A percentile compares a stretch with the other conserved stretches of the same genome.
Evolutionary conservation across 2,329 filamentous ascomycete species (phyloP).

Genomic region (Cercospora beticola): DNA sequence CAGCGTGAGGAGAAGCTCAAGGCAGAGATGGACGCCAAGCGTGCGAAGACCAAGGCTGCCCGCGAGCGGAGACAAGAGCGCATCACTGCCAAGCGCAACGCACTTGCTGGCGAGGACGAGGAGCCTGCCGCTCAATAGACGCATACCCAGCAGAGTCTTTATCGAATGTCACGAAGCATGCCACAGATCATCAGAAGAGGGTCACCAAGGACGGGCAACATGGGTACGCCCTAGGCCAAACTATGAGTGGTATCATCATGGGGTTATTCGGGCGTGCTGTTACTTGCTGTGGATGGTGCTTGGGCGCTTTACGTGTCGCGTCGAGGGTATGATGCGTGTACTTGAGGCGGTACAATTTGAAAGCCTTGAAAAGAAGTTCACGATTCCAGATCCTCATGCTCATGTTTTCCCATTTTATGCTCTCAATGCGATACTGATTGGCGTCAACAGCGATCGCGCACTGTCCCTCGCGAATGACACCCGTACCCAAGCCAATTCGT

Average conservation of each 20-base stretch:
- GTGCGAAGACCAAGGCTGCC: slow-evolving; percentile 99
- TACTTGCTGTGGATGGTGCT: slow-evolving; percentile 26
- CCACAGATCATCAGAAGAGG: slow-evolving; percentile 25
- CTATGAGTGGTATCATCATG: slow-evolving; percentile 25
- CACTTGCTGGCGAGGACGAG: slow-evolving; percentile 68
- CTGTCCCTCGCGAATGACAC: background rate
- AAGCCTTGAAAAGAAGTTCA: slow-evolving; percentile 24
- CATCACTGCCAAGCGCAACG: slow-evolving; percentile 84
- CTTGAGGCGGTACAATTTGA: slow-evolving; percentile 26
- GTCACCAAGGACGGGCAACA: slow-evolving; percentile 29
- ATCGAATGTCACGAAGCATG: slow-evolving; percentile 24
- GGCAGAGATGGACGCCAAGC: slow-evolving; percentile 99
- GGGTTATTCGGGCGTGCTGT: slow-evolving; percentile 32
- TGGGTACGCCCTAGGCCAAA: slow-evolving; percentile 26
- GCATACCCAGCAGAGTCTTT: slow-evolving; percentile 17
- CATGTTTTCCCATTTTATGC: background rate
- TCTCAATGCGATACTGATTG: background rate
- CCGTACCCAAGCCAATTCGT: background rate
- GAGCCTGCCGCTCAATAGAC: slow-evolving; percentile 29
- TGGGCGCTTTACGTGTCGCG: slow-evolving; percentile 25
- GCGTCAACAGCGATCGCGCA: background rate
- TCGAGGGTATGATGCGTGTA: slow-evolving; percentile 26
- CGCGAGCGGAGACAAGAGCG: slow-evolving; percentile 98
- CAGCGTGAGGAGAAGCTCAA: slow-evolving; percentile 91
- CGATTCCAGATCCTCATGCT: slow-evolving; percentile 9